phyloP scores from a whole-genome alignment of 176 grass and related monocot species.

The Chrysopogon serrulatus region DNA sequence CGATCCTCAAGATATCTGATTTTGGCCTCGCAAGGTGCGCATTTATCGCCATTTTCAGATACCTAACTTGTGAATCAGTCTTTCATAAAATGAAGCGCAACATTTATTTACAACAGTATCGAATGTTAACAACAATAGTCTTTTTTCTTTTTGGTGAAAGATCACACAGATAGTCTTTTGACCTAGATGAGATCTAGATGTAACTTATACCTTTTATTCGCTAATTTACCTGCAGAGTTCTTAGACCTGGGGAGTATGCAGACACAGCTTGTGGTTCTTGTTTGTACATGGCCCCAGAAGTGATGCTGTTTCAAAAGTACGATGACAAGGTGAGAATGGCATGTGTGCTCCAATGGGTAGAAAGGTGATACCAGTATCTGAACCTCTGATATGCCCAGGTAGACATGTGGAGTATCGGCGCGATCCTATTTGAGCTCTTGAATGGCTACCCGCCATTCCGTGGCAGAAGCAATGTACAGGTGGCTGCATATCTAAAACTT shows the following conservation, averaged over 20 bases:
- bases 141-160: background rate
- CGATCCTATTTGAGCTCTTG: slow-evolving; percentile 52
- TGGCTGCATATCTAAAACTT: background rate
- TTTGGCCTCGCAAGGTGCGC: slow-evolving; percentile 50
- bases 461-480: slow-evolving; percentile 58
- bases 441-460: slow-evolving; percentile 53
- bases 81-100: background rate
- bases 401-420: slow-evolving; percentile 61
- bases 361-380: background rate
- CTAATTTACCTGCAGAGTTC: slow-evolving; percentile 27
- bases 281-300: slow-evolving; percentile 79
- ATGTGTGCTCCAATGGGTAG: background rate
- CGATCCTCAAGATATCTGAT: slow-evolving; percentile 60
- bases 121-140: background rate
- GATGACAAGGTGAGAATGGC: slow-evolving; percentile 27
- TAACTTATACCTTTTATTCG: background rate
- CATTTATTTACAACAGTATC: no score
- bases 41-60: background rate
- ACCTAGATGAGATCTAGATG: background rate
- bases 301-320: slow-evolving; percentile 67
- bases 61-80: background rate
- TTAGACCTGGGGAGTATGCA: slow-evolving; percentile 46
- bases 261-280: slow-evolving; percentile 46
- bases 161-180: background rate
- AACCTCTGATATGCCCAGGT: slow-evolving; percentile 26